These are phyloP conservation scores for Colletotrichum plurivorum DNA, from an alignment of 2,329 filamentous ascomycete genomes.

Conservation along the genomic window DNA sequence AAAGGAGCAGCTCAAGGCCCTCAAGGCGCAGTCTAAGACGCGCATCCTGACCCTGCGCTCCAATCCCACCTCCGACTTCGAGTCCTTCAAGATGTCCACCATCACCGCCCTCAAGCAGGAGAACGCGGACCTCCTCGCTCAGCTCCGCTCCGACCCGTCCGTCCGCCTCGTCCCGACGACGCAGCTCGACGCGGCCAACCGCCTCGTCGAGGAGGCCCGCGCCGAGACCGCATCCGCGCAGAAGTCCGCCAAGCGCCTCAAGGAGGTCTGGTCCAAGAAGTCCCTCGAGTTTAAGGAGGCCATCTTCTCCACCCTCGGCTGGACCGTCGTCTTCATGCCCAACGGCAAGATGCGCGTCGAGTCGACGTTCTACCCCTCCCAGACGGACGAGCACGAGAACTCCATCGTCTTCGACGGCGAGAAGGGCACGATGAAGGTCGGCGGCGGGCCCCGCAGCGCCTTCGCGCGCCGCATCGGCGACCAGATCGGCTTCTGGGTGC, in stretches of 20 bases:
- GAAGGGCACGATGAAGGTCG: slow-evolving; percentile 97
- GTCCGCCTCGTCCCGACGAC: slow-evolving; percentile 81
- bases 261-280: slow-evolving; percentile 93
- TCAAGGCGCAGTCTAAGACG: slow-evolving; percentile 78
- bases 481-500: slow-evolving; percentile 95
- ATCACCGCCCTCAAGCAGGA: slow-evolving; percentile 84
- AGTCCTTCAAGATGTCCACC: slow-evolving; percentile 87
- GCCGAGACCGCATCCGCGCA: slow-evolving; percentile 79
- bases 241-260: slow-evolving; percentile 87
- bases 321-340: slow-evolving; percentile 96
- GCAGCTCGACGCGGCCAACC: slow-evolving; percentile 80
- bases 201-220: slow-evolving; percentile 81
- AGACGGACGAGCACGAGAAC: slow-evolving; percentile 78
- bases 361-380: slow-evolving; percentile 83
- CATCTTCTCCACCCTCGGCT: slow-evolving; percentile 91
- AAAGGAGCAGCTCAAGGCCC: slow-evolving; percentile 78
- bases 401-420: slow-evolving; percentile 91
- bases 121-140: slow-evolving; percentile 84
- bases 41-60: slow-evolving; percentile 88
- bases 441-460: slow-evolving; percentile 86
- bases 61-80: slow-evolving; percentile 91
- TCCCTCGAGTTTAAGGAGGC: slow-evolving; percentile 96
- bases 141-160: slow-evolving; percentile 68
- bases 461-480: slow-evolving; percentile 90
- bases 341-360: slow-evolving; percentile 96